Evolutionary conservation across 805 yeast species (phyloP).

Genomic region (Lipomyces oligophaga): DNA sequence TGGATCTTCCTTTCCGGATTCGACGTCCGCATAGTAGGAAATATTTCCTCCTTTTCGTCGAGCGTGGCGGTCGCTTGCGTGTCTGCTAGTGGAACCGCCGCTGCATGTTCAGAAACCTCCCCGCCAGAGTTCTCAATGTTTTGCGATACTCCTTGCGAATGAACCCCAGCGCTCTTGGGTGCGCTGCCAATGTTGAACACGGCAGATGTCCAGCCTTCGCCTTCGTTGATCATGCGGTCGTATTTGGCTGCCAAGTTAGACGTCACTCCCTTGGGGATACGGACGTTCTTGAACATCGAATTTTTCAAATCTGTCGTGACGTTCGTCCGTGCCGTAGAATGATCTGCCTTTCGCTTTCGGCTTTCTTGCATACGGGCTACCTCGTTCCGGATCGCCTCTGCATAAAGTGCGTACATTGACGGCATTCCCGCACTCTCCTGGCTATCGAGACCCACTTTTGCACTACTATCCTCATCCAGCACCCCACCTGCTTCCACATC

Average conservation of each 20-base stretch:
- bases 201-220: conserved; percentile 27
- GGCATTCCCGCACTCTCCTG: too few species aligned
- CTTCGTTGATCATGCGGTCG: conserved; percentile 19
- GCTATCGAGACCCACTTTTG: too few species aligned
- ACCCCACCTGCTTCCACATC: too few species aligned
- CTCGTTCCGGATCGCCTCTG: conserved; percentile 15
- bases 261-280: conserved; percentile 19
- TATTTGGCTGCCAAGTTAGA: conserved; percentile 13
- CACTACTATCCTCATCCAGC: too few species aligned
- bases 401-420: conserved; percentile 14
- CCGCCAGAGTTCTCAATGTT: conserved; percentile 1
- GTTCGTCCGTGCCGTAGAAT: conserved; percentile 12
- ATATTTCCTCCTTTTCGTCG: conserved; percentile 1
- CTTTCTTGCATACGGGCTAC: conserved; percentile 10
- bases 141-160: conserved; percentile 3
- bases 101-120: too few species aligned
- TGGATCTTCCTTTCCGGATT: conserved; percentile 1
- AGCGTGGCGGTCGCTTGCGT: background rate
- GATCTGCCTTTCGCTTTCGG: conserved; percentile 4
- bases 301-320: conserved; percentile 18
- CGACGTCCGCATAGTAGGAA: conserved; percentile 12
- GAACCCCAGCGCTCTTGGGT: background rate
- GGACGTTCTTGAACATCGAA: conserved; percentile 20
- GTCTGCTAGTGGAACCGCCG: too few species aligned
- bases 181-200: conserved; percentile 22